Percentiles rank a stretch among this genome's conserved stretches.
phyloP scores from a whole-genome alignment of 148 eudicot species.

The Euryodendron excelsum region DNA sequence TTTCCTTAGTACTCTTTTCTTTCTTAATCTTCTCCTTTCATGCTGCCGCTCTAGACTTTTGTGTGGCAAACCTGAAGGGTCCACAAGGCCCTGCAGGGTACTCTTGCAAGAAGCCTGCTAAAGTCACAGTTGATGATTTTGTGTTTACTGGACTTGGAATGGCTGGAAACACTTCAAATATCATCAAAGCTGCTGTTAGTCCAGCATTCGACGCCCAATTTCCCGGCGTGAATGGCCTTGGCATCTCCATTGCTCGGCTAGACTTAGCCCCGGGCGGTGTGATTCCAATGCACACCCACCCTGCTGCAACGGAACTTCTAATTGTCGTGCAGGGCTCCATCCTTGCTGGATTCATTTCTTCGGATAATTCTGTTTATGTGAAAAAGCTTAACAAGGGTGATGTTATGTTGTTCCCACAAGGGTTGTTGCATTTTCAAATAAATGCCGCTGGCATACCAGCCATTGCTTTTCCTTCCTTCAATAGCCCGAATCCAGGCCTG shows the following conservation, averaged over 20 bases:
- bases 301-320: constrained; percentile 55
- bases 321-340: constrained; percentile 56
- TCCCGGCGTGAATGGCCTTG: constrained; percentile 76
- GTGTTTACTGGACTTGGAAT: constrained; percentile 46
- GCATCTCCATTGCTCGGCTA: constrained; percentile 64
- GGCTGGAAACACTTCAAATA: constrained; percentile 59
- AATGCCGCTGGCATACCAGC: constrained; percentile 47
- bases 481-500: constrained; percentile 69
- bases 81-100: constrained; percentile 65
- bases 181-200: constrained; percentile 75
- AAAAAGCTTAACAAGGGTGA: constrained; percentile 61
- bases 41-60: constrained; percentile 58
- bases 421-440: constrained; percentile 73
- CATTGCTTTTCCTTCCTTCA: constrained; percentile 54
- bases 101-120: constrained; percentile 58
- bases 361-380: constrained; percentile 49
- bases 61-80: constrained; percentile 53
- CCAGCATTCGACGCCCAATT: constrained; percentile 71
- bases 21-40: constrained; percentile 37
- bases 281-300: constrained; percentile 87
- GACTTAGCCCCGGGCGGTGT: constrained; percentile 75
- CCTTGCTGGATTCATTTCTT: constrained; percentile 66
- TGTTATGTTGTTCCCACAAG: constrained; percentile 76
- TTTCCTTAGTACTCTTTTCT: constrained; percentile 31
- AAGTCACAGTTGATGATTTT: constrained; percentile 52